Evolutionary conservation across 2,329 filamentous ascomycete species (phyloP), one percentile per base, ranked within the genome.

Genomic region (Knoxdaviesia capensis): DNA sequence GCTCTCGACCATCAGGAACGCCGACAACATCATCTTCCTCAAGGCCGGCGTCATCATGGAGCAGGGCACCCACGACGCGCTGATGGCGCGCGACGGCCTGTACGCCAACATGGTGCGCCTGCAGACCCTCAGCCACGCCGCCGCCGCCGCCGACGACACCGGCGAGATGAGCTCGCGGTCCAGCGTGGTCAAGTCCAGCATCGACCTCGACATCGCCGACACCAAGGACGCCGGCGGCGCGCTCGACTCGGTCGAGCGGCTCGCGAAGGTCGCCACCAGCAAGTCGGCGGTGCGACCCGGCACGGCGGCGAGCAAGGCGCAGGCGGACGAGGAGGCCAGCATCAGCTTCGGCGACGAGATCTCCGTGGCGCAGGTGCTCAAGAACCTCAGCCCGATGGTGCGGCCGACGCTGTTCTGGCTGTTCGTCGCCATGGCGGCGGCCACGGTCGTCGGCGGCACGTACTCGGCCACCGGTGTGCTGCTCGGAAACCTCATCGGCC

Each of bases 11-110:
- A 72, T 77, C 46, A 68, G 66, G 50, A 66, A 73, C 42, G 77
- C 77, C 0, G 73, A 82, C 49, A 69, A 73, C 46, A 81, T 83
- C 44, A 61, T 81, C 20, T 77, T 82, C 11, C 64, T 81, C 52
- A 64, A 70, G 9, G 60, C 67, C 42, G 77, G 78, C 0, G 55
- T 64, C 39, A 65, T 77, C 4, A 59, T 77, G 7, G 77, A 82
- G 53, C 63, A 76, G 50, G 78, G 78, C 0, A 74, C 65, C 0
- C 76, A 82, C 44, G 59, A 71, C 3, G 65, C 74, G 41, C 62
- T 82, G 3, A 60, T 81, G 46, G 54, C 59, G 2, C 55, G 61
- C 7, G 53, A 71, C 5, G 56, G 61, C 8, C 55, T 71, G 5
- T 77, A 77, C 48, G 62, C 61, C 6, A 59, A 60, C 33, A 62